Percentiles rank a stretch among this genome's conserved stretches.
Evolutionary conservation across 805 yeast species (phyloP).

Genomic region (Candida anglica): DNA sequence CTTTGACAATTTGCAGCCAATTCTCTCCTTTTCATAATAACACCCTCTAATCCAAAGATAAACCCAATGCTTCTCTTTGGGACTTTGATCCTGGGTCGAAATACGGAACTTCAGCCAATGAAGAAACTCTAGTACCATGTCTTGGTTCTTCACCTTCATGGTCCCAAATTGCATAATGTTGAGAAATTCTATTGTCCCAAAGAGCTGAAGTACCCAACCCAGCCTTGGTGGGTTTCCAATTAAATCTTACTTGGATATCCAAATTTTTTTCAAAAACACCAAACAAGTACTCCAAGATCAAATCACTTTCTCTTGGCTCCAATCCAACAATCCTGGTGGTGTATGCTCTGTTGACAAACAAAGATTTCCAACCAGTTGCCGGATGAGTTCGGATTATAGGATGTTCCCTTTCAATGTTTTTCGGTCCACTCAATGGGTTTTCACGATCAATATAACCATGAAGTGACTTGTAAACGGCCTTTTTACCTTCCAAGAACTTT

Average conservation of each 20-base stretch:
- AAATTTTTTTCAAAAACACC: constrained; percentile 42
- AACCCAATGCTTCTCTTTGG: constrained; percentile 50
- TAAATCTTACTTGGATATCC: constrained; percentile 49
- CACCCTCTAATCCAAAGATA: constrained; percentile 17
- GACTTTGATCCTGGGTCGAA: constrained; percentile 48
- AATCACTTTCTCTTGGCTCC: constrained; percentile 29
- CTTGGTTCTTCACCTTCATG: constrained; percentile 41
- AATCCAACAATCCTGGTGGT: constrained; percentile 18
- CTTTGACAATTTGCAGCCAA: constrained; percentile 2
- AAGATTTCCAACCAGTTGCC: constrained; percentile 24
- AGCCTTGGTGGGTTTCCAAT: constrained; percentile 39
- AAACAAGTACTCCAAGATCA: constrained; percentile 41
- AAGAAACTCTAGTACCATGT: constrained; percentile 48
- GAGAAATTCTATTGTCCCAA: constrained; percentile 53
- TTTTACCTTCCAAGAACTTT: constrained; percentile 24
- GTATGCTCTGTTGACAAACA: constrained; percentile 17
- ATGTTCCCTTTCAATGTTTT: constrained; percentile 17
- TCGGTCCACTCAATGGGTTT: constrained; percentile 16
- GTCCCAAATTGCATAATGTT: constrained; percentile 30
- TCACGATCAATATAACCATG: constrained; percentile 16
- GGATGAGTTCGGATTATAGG: constrained; percentile 28
- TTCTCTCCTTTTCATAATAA: no score
- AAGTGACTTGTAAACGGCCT: constrained; percentile 21
- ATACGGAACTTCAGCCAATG: constrained; percentile 51
- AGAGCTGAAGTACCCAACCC: constrained; percentile 48